A percentile compares a stretch with the other conserved stretches of the same genome.
Evolutionary conservation across 2,329 filamentous ascomycete genomes (phyloP).

Genomic region (Mollisiaceae sp.): DNA sequence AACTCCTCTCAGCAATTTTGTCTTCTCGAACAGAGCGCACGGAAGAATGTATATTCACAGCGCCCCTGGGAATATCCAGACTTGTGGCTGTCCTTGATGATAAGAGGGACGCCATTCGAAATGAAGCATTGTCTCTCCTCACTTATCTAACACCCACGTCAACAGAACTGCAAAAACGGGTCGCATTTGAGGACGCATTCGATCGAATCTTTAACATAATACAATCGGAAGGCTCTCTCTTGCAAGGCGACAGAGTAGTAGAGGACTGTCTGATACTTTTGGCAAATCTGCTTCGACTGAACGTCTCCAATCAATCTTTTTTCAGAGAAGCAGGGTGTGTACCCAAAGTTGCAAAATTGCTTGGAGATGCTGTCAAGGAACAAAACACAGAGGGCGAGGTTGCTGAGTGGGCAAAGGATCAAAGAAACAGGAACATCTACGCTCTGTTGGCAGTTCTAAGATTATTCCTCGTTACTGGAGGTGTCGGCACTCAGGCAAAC

Average conservation of each 20-base stretch:
- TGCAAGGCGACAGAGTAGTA: constrained; percentile 82
- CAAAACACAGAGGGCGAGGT: constrained; percentile 61
- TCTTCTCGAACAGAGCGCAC: constrained; percentile 86
- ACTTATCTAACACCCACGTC: constrained; percentile 88
- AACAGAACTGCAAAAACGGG: constrained; percentile 88
- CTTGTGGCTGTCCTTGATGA: constrained; percentile 87
- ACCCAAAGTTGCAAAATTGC: constrained; percentile 70
- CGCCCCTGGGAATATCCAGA: constrained; percentile 85
- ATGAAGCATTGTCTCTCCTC: constrained; percentile 84
- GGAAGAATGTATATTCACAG: constrained; percentile 91
- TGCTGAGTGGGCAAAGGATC: constrained; percentile 75
- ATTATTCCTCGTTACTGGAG: constrained; percentile 83
- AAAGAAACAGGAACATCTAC: constrained; percentile 89
- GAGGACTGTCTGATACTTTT: constrained; percentile 93
- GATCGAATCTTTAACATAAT: constrained; percentile 85
- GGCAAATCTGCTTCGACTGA: constrained; percentile 85
- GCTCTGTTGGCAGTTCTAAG: constrained; percentile 85
- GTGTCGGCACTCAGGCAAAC: constrained; percentile 79
- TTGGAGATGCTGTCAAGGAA: constrained; percentile 64
- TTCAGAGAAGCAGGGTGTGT: constrained; percentile 92
- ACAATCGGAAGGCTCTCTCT: constrained; percentile 78
- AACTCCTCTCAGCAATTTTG: constrained; percentile 86
- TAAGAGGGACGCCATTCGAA: constrained; percentile 81
- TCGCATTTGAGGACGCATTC: constrained; percentile 94
- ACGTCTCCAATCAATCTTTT: constrained; percentile 89